Conservation (phyloP, 805 yeast genomes). For the Saccharomycopsis sp. region DNA sequence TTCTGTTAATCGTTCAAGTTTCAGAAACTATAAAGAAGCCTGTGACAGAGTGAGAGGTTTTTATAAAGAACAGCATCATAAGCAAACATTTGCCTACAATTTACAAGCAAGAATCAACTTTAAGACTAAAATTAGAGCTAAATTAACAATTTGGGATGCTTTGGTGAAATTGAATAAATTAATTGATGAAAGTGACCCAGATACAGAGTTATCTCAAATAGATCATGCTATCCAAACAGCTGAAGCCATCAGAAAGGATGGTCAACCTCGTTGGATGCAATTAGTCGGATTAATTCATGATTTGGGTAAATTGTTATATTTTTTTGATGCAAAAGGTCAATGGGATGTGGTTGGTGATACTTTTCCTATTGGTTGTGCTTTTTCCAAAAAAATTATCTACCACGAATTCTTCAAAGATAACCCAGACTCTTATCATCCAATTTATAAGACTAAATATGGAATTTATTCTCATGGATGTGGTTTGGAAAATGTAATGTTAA, state of each 20-base stretch:
- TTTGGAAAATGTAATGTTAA: conserved; percentile 55
- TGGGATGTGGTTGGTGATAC: conserved; percentile 81
- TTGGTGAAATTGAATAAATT: conserved; percentile 48
- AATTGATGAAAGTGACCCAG: conserved; percentile 67
- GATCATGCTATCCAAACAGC: conserved; percentile 72
- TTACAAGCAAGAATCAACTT: conserved; percentile 63
- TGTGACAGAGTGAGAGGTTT: conserved; percentile 57
- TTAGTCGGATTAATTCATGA: conserved; percentile 65
- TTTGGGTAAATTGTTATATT: conserved; percentile 57
- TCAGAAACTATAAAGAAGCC: conserved; percentile 59
- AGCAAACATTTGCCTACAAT: conserved; percentile 64
- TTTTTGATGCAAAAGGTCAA: conserved; percentile 63
- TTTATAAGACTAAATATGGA: conserved; percentile 57
- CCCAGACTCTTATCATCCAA: conserved; percentile 52
- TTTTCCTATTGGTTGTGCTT: conserved; percentile 65
- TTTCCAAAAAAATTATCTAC: conserved; percentile 47
- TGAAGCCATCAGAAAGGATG: conserved; percentile 58
- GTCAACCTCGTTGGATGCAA: conserved; percentile 69
- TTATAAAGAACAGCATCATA: conserved; percentile 57
- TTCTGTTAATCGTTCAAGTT: conserved; percentile 28
- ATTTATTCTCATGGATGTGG: conserved; percentile 58
- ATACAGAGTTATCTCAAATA: conserved; percentile 62
- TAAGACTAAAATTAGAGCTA: conserved; percentile 55
- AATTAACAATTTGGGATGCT: conserved; percentile 67
- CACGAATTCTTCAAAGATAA: conserved; percentile 49